Evolutionary conservation across 495 filamentous ascomycete species (phyloP).

Genomic region (Aspergillus biplanus): DNA sequence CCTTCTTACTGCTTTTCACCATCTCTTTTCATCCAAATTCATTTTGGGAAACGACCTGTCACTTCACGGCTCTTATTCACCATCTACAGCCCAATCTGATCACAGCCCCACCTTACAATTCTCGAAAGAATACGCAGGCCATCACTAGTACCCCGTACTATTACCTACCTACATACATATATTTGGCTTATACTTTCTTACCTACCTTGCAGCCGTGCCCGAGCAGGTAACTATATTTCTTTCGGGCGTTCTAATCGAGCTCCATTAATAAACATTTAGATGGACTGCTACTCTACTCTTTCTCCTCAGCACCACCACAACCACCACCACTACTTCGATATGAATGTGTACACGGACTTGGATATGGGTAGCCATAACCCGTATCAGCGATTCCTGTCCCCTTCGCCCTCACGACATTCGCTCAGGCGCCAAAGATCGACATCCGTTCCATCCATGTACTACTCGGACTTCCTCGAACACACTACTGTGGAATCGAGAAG

Average conservation of each 20-base stretch:
- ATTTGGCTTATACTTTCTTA: slow-evolving; percentile 14
- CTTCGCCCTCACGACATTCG: slow-evolving; percentile 31
- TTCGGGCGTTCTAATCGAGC: slow-evolving; percentile 2
- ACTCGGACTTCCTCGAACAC: slow-evolving; percentile 36
- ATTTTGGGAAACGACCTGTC: slow-evolving; percentile 9
- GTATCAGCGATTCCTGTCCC: slow-evolving; percentile 41
- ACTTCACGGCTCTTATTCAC: background rate
- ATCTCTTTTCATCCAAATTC: slow-evolving; percentile 1
- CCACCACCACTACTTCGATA: slow-evolving; percentile 12
- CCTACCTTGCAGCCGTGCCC: slow-evolving; percentile 13
- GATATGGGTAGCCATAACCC: slow-evolving; percentile 41
- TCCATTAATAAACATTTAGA: slow-evolving; percentile 2
- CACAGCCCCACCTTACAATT: slow-evolving; percentile 25
- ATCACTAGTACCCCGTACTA: slow-evolving; percentile 24
- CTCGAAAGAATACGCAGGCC: slow-evolving; percentile 20
- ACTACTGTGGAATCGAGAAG: slow-evolving; percentile 36
- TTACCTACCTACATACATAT: slow-evolving; percentile 25
- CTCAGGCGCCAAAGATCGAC: slow-evolving; percentile 33
- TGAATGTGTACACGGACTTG: slow-evolving; percentile 11
- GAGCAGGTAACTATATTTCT: slow-evolving; percentile 11
- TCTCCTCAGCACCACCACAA: slow-evolving; percentile 11
- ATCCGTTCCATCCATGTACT: slow-evolving; percentile 37
- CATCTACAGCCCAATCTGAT: slow-evolving; percentile 10
- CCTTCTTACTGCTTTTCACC: background rate
- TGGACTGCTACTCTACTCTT: slow-evolving; percentile 19